Evolutionary conservation across 2,329 filamentous ascomycete species (phyloP), one percentile per base, ranked within the genome.

Genomic region (Penicillium freii): DNA sequence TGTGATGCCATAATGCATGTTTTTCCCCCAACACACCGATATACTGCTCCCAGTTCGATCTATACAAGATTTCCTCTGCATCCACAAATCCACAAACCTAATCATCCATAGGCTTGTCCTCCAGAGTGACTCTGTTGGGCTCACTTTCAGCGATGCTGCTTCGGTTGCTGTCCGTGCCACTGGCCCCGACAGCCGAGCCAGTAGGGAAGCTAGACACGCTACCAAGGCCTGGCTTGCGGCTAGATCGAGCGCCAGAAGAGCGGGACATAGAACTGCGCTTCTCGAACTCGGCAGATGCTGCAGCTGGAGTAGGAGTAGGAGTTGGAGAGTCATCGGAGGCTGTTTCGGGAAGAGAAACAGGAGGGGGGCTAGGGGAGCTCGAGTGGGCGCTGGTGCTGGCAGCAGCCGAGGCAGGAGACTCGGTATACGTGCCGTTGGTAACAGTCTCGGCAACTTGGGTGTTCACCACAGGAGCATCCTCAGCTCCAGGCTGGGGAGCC

Each of bases 71-170:
- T 45, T 13, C 31, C 42, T 53, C 29, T n/a, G 36, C 45, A 38
- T 27, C 25, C 46, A 17, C 13, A 13, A 17, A 11, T 33, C 21
- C 29, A 46, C 50, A 45, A 36, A 52, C 11, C 50, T 67, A 90
- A 74, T 90, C 87, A 75, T 91, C 87, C 87, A 91, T 90, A n/a
- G 88, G 86, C 74, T 84, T 87, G 72, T 92, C 89, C 68, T 85
- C 85, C 68, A 92, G 78, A 64, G 86, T 87, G 42, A 91, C 87
- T 7, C 87, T 73, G 45, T 76, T 73, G 58, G 72, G 71, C 62
- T 78, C 75, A 57, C 71, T 72, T 40, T 73, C 73, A 19, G 67
- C 72, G 46, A 75, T 48, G 61, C 72, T 74, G 58, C 69, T 73
- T 36, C 70, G 65, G 56, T 71, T 71, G 60, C 73, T 71, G 42